phyloP scores from a whole-genome alignment of 2,329 filamentous ascomycete genomes.

The Diaporthe vaccinii region DNA sequence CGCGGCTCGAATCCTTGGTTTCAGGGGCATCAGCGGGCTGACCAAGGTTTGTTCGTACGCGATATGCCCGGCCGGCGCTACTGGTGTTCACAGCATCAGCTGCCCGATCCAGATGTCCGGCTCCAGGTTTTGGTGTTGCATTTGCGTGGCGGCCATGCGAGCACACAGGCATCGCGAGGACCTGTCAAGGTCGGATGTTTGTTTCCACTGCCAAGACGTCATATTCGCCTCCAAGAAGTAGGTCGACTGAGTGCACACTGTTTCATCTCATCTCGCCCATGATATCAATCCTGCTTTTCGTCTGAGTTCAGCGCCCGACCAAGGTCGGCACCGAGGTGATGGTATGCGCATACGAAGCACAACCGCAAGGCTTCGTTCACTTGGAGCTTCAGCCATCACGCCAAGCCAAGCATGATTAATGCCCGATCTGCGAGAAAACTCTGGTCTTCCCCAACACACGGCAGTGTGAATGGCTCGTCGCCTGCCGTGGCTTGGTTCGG shows the following conservation, averaged over 20 bases:
- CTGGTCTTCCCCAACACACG: background rate
- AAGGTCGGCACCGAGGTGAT: background rate
- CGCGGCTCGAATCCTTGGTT: background rate
- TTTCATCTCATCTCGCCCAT: background rate
- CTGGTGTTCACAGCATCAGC: background rate
- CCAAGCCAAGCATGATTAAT: background rate
- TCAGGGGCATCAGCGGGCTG: background rate
- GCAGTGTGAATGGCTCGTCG: background rate
- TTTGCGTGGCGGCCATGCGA: too few relatives aligned
- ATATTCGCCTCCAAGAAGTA: background rate
- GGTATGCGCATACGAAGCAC: background rate
- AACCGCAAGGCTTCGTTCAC: background rate
- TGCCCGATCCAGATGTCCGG: background rate
- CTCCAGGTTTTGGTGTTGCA: background rate
- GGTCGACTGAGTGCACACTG: background rate
- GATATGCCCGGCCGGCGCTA: background rate
- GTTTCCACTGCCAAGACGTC: background rate
- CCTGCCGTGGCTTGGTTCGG: background rate
- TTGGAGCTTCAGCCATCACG: background rate
- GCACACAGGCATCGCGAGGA: background rate
- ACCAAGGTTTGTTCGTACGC: background rate
- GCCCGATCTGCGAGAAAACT: background rate
- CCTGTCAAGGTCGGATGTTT: background rate
- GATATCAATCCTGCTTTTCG: background rate
- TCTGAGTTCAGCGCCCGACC: background rate